Evolutionary conservation across 495 filamentous ascomycete genomes (phyloP).

Genomic region (Daldinia concentrica): DNA sequence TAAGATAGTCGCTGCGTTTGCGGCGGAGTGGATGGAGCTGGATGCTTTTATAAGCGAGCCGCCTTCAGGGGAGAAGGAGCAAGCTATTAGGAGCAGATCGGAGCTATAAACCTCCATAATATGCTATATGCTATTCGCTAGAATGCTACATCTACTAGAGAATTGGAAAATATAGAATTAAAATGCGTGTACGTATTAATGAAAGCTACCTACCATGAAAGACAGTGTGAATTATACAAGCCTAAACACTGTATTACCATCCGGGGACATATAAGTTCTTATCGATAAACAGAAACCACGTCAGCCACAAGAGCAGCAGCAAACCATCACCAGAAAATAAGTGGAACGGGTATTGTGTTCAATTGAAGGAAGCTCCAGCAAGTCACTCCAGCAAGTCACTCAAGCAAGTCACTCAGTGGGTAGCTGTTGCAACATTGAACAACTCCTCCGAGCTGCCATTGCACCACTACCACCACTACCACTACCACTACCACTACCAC

Average conservation of each 20-base stretch:
- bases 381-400: slow-evolving; percentile 6
- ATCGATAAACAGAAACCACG: slow-evolving; percentile 37
- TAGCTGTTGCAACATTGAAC: slow-evolving; percentile 5
- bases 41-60: slow-evolving; percentile 33
- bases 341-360: slow-evolving; percentile 42
- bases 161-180: background rate
- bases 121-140: background rate
- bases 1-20: slow-evolving; percentile 78
- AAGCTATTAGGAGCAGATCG: slow-evolving; percentile 23
- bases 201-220: background rate
- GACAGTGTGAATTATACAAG: background rate
- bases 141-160: background rate
- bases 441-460: slow-evolving; percentile 22
- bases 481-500: background rate
- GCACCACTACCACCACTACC: background rate
- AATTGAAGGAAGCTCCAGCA: slow-evolving; percentile 33
- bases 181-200: background rate
- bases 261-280: background rate
- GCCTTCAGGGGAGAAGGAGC: slow-evolving; percentile 23
- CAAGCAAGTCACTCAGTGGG: slow-evolving; percentile 11
- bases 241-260: background rate
- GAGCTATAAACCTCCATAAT: slow-evolving; percentile 27
- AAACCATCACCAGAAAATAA: slow-evolving; percentile 11
- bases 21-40: slow-evolving; percentile 82
- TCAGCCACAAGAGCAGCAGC: slow-evolving; percentile 36